These are phyloP conservation scores for Melanogaster broomeanus DNA, from an alignment of 768 basidiomycete species.

Conservation along the genomic window DNA sequence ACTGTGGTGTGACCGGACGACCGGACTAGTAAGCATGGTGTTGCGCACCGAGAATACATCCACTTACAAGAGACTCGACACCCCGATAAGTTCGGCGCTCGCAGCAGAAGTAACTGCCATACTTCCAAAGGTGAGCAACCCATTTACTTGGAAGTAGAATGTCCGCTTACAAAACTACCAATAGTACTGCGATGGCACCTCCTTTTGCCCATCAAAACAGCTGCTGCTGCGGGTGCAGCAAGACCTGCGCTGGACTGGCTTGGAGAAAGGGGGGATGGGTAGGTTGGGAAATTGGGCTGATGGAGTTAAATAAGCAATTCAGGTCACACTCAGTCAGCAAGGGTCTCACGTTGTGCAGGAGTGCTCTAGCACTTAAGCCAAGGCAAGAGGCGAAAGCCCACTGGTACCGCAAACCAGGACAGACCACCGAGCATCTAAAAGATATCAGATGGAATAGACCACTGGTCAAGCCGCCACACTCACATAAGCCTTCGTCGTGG, in stretches of 20 bases:
- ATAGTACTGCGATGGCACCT: constrained; percentile 44
- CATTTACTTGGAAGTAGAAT: background rate
- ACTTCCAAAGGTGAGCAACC: constrained; percentile 11
- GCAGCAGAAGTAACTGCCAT: constrained; percentile 52
- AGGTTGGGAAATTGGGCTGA: constrained; percentile 56
- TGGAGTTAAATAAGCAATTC: background rate
- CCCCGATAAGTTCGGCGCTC: constrained; percentile 48
- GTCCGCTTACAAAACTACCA: constrained; percentile 41
- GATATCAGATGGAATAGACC: background rate
- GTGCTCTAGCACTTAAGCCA: constrained; percentile 43
- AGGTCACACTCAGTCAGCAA: background rate
- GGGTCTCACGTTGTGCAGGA: constrained; percentile 31
- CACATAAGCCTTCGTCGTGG: constrained; percentile 54
- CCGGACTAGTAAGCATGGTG: background rate
- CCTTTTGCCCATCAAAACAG: constrained; percentile 46
- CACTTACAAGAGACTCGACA: constrained; percentile 44
- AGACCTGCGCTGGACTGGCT: constrained; percentile 44
- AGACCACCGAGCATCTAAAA: constrained; percentile 55
- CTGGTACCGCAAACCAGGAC: constrained; percentile 59
- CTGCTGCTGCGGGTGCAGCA: constrained; percentile 47
- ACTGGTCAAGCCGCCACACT: constrained; percentile 8
- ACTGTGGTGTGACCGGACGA: constrained; percentile 8
- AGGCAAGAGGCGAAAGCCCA: constrained; percentile 51
- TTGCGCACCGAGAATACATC: background rate
- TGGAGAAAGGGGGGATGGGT: constrained; percentile 42